Evolutionary conservation across 2,329 filamentous ascomycete genomes (phyloP), one percentile per base, ranked within the genome.

Genomic region (Penicillium sp.): DNA sequence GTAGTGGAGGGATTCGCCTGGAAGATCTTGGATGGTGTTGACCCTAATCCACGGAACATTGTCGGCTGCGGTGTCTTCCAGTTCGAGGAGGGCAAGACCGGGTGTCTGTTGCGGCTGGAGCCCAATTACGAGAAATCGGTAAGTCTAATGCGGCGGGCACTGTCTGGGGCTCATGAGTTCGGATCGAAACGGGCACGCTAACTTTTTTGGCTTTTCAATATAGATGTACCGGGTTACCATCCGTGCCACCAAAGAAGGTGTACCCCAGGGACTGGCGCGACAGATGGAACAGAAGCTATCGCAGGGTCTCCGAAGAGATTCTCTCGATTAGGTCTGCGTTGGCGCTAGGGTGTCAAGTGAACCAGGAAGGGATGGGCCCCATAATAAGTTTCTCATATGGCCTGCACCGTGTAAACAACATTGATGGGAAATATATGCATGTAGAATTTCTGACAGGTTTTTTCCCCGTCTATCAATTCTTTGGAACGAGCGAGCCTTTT

Each of bases 201-300:
- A 18, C 18, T 18, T 39, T 4, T 4, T 42, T 26, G 32, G 11
- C 29, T 4, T 12, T 12, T 11, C 11, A 4, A 27, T 32, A 6
- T 58, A 96, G 93, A 96, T 96, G 89, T 87, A 94, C 62, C 90
- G 93, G 45, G 77, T 97, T 51, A 98, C 93, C 0, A 85, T 98
- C 59, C 82, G 93, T 53, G 93, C 91, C 5, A 98, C 93, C 1
- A 91, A 97, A 62, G 93, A 97, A 64, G 81, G 77, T 29, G 88
- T 98, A 0, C 90, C 93, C 6, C 78, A 81, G 1, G 78, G 91
- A 18, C 67, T 98, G 48, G 74, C 93, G 62, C 90, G 88, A 68
- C 73, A 87, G 49, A 95, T 98, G 89, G 86, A 94, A 64, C 87
- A 91, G 54, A 81, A 86, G 52, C 76, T 97, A 41, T 77, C 85